Conservation (phyloP, 805 yeast species). For the Saccharomycopsis sp. region DNA sequence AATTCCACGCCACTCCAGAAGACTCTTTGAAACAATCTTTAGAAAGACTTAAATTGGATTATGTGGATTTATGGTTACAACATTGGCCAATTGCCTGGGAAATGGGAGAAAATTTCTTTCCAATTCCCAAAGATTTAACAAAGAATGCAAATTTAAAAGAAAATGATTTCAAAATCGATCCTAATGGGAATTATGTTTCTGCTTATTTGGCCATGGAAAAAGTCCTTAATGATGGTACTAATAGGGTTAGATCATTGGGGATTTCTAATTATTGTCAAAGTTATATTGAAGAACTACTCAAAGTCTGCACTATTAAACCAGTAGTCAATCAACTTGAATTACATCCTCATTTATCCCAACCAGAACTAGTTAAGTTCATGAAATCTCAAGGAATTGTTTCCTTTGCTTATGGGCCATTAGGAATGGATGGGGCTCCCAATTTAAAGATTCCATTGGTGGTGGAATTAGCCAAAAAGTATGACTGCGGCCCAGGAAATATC, state of each 20-base stretch:
- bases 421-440: no score
- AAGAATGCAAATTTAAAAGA: no score
- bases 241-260: conserved; percentile 39
- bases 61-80: conserved; percentile 73
- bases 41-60: conserved; percentile 61
- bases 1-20: conserved; percentile 65
- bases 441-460: no score
- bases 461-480: no score
- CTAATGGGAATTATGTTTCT: conserved; percentile 23
- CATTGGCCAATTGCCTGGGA: conserved; percentile 87
- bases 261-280: conserved; percentile 34
- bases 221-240: conserved; percentile 16
- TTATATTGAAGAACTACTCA: conserved; percentile 27
- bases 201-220: conserved; percentile 36
- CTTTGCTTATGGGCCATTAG: no score
- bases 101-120: conserved; percentile 33
- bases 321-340: conserved; percentile 38
- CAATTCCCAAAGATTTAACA: conserved; percentile 38
- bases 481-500: no score
- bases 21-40: conserved; percentile 52
- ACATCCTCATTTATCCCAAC: conserved; percentile 38
- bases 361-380: conserved; percentile 26
- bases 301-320: conserved; percentile 31
- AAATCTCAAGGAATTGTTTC: conserved; percentile 26
- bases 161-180: background rate